Evolutionary conservation across 768 basidiomycete genomes (phyloP), one percentile per base, ranked within the genome.

Genomic region (Myochromella boudieri): DNA sequence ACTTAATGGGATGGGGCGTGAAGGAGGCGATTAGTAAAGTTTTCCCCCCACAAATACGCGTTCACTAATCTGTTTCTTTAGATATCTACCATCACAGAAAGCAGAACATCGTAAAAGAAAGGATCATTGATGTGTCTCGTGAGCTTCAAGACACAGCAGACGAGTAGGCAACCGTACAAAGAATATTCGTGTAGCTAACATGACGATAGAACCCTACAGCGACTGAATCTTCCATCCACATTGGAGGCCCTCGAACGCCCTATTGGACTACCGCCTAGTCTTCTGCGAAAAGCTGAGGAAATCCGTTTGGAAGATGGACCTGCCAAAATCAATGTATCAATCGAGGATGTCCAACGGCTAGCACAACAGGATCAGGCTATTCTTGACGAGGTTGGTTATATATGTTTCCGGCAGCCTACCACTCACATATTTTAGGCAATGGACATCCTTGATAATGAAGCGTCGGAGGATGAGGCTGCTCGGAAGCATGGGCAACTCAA

Each of bases 391-490:
- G 95, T 91, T 56, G 27, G 51, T 32, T 11, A 45, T 37, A 9
- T 10, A 37, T 7, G 24, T 45, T 27, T 26, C n/a, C 28, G 42
- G 14, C 21, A 17, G 36, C 28, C 41, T 29, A 48, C 42, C 14
- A 21, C 27, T 18, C 25, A 15, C 25, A 29, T 42, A 28, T 28
- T n/a, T 8, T 47, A 97, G 94, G 83, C 91, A 0, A 77, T 93
- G 71, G 92, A 93, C 56, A 81, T 95, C 17, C 68, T 99, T n/a
- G 93, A 95, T 56, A 82, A 80, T 34, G 95, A 97, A 65, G 88
- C 87, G 12, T 87, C 86, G 11, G 88, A 91, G 59, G 90, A 93
- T 54, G 90, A 91, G 61, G 73, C 78, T 9, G 70, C 80, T 24
- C 80, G 85, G 12, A 75, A 76, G 52, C 76, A 77, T 18, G 66